Evolutionary conservation across 805 yeast genomes (phyloP), one percentile per base, ranked within the genome.

Genomic region (Candida methanosorbosa): DNA sequence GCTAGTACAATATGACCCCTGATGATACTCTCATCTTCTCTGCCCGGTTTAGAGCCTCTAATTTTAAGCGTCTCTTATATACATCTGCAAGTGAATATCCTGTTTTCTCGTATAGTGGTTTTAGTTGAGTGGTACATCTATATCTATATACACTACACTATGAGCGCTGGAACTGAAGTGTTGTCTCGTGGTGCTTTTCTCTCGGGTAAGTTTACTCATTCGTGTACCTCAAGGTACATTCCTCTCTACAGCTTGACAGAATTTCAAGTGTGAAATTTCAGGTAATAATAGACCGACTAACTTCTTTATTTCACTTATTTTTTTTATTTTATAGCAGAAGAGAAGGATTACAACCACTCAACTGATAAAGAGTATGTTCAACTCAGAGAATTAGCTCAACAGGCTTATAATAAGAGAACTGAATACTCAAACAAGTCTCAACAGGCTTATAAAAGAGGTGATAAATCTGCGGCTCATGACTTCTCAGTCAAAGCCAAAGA

Each of bases 401-500:
- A 64, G 40, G 82, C 87, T 16, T 77, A 68, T 56, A 56, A 68
- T 33, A 72, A 74, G 48, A 66, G 78, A 35, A 64, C 66, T 36
- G 59, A 72, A 37, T 64, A 76, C 22, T 70, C 83, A 1, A 63
- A 68, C 30, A 67, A 81, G 48, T 83, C 96, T 1, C 92, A 88
- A 54, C 57, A 60, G 15, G 95, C 96, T 1, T 90, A 70, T 52
- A 66, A 81, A 40, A 48, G 59, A 3, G 97, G 96, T 4, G 81
- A 87, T 50, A 78, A 78, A 36, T 69, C 66, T 11, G 60, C 58
- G 43, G 97, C 97, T 2, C 78, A 81, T 44, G 73, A 75, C 39
- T 63, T 83, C 39, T 81, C 94, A 33, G 75, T 73, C 25, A 61
- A 78, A 50, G 79, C 90, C 22, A 80, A 84, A 50, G 53, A 67